phyloP scores from a whole-genome alignment of 306 rosid species.

The Fragaria nilgerrensis region DNA sequence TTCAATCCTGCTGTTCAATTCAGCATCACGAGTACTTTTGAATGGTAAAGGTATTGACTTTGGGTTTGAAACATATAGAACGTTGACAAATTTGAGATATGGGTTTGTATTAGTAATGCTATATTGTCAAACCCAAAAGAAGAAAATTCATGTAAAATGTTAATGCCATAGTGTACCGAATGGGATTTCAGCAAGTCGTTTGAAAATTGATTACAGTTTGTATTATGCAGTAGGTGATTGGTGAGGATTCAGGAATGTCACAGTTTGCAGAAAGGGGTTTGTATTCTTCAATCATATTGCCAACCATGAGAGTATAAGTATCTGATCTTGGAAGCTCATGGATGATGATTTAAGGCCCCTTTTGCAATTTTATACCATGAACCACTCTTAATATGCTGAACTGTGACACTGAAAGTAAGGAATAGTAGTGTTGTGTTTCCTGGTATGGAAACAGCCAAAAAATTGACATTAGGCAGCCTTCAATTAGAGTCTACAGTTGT shows the following conservation, averaged over 20 bases:
- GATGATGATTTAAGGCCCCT: neutral
- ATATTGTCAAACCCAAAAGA: neutral
- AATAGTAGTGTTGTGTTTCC: slow-evolving; percentile 4
- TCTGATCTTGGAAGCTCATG: slow-evolving; percentile 7
- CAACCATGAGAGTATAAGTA: neutral
- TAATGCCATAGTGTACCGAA: neutral
- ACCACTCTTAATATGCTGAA: neutral
- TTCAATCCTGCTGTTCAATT: slow-evolving; percentile 11
- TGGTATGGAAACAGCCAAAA: slow-evolving; percentile 31
- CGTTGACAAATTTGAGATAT: neutral
- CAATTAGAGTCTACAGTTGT: slow-evolving; percentile 40
- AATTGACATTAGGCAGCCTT: neutral
- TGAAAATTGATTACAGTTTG: neutral
- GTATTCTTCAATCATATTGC: neutral
- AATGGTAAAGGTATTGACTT: slow-evolving; percentile 18
- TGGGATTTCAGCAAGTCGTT: slow-evolving; percentile 2
- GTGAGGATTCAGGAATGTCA: slow-evolving; percentile 9
- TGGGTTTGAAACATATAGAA: slow-evolving; percentile 9
- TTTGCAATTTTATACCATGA: neutral
- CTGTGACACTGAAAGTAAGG: slow-evolving; percentile 2
- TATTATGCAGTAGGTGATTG: slow-evolving; percentile 21
- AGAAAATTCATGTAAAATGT: neutral
- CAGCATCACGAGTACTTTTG: slow-evolving; percentile 7
- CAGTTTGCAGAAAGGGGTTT: neutral
- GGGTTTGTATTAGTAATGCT: neutral